Percentiles rank a stretch among this genome's conserved stretches.
phyloP scores from a whole-genome alignment of 352 stramenopile species.

The Sclerospora graminicola region DNA sequence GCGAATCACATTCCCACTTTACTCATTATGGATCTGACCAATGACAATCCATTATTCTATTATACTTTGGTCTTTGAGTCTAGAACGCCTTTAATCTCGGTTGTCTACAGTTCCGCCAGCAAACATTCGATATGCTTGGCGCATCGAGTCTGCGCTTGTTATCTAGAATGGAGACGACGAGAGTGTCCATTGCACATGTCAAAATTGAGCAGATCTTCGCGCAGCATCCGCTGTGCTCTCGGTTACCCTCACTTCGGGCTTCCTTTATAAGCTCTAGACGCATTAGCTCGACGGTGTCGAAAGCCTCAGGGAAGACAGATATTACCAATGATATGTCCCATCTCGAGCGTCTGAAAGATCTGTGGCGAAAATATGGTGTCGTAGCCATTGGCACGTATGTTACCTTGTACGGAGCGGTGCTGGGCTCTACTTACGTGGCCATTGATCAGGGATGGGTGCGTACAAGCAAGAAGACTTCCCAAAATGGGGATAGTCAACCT shows the following conservation, averaged over 20 bases:
- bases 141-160: background rate
- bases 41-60: too few relatives aligned
- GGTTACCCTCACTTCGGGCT: slow-evolving; percentile 5
- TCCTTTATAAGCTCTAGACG: slow-evolving; percentile 1
- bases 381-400: slow-evolving; percentile 81
- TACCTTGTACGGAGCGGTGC: slow-evolving; percentile 59
- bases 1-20: too few relatives aligned
- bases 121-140: background rate
- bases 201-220: slow-evolving; percentile 4
- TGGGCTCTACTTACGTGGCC: slow-evolving; percentile 72
- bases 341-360: slow-evolving; percentile 53
- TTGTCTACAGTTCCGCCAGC: too few relatives aligned
- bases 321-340: slow-evolving; percentile 19
- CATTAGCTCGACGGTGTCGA: slow-evolving; percentile 16
- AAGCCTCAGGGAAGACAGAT: slow-evolving; percentile 4
- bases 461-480: slow-evolving; percentile 30
- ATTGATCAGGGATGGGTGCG: slow-evolving; percentile 74
- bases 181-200: background rate
- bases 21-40: too few relatives aligned
- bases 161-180: background rate
- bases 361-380: slow-evolving; percentile 78
- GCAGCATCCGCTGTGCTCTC: slow-evolving; percentile 7
- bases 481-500: slow-evolving; percentile 4
- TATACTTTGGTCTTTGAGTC: too few relatives aligned
- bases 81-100: too few relatives aligned